These are phyloP conservation scores for Gyrodon lividus DNA, from an alignment of 768 basidiomycete genomes.

Conservation along the genomic window DNA sequence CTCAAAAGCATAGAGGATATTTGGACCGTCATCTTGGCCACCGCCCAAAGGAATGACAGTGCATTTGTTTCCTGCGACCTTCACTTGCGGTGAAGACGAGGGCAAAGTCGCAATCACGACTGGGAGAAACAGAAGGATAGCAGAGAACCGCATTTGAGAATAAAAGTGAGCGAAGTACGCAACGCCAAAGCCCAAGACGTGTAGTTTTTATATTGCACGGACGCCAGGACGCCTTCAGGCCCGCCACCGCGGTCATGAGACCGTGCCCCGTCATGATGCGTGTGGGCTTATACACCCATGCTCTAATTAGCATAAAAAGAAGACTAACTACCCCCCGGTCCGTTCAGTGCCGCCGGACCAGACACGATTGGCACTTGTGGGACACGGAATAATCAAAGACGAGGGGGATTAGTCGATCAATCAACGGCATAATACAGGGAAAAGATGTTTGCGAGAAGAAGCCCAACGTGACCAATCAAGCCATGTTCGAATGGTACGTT, in stretches of 20 bases:
- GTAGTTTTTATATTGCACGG: constrained; percentile 3
- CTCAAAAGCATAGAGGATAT: constrained; percentile 34
- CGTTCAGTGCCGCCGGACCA: not conserved
- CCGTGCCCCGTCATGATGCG: not conserved
- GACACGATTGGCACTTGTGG: not conserved
- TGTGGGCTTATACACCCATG: not conserved
- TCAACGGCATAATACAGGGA: not conserved
- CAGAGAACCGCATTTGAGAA: not conserved
- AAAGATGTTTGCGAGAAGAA: not conserved
- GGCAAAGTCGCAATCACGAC: not conserved
- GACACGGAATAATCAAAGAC: not conserved
- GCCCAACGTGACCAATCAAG: not conserved
- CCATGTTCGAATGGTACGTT: not conserved
- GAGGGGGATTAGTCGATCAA: not conserved
- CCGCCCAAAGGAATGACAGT: constrained; percentile 32
- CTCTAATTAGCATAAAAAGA: too few relatives aligned
- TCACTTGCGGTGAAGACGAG: not conserved
- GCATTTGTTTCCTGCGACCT: constrained; percentile 16
- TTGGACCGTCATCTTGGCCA: constrained; percentile 37
- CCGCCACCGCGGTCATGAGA: not conserved
- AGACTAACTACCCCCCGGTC: not conserved
- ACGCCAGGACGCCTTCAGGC: not conserved
- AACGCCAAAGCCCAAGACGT: not conserved
- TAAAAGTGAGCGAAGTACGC: not conserved
- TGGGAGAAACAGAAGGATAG: constrained; percentile 2